phyloP scores from a whole-genome alignment of 139 green algal species.

The Volvox africanus region DNA sequence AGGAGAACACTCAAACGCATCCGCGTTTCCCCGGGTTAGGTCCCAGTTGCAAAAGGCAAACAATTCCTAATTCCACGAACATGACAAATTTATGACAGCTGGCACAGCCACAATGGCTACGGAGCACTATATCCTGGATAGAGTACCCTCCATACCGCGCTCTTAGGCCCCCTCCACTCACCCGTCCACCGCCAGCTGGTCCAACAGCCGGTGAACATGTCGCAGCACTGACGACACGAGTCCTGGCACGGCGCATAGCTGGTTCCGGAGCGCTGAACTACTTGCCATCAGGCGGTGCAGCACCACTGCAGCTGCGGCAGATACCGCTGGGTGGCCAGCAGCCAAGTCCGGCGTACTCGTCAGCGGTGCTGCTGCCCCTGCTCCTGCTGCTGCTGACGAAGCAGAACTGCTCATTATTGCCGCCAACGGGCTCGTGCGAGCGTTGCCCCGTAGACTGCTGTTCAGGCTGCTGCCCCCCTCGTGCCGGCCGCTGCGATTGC shows the following conservation, averaged over 20 bases:
- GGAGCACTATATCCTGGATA: too few relatives aligned
- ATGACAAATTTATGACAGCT: too few relatives aligned
- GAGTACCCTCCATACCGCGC: not conserved
- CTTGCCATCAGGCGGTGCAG: not conserved
- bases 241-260: slow-evolving; percentile 18
- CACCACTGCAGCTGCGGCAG: slow-evolving; percentile 27
- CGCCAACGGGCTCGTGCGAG: not conserved
- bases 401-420: not conserved
- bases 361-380: not conserved
- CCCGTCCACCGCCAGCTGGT: slow-evolving; percentile 24
- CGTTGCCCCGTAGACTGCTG: not conserved
- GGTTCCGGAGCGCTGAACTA: not conserved
- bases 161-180: not conserved
- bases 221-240: slow-evolving; percentile 2
- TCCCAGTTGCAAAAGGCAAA: too few relatives aligned
- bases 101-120: too few relatives aligned
- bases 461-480: slow-evolving; percentile 1
- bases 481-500: not conserved
- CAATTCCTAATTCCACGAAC: too few relatives aligned
- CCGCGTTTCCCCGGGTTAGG: too few relatives aligned
- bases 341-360: not conserved
- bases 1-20: too few relatives aligned
- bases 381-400: not conserved
- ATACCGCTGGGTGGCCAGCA: not conserved
- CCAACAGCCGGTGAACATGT: slow-evolving; percentile 35